Evolutionary conservation across 164 flowering plant species (phyloP), one percentile per base, ranked within the genome.

Genomic region (Malania oleifera): DNA sequence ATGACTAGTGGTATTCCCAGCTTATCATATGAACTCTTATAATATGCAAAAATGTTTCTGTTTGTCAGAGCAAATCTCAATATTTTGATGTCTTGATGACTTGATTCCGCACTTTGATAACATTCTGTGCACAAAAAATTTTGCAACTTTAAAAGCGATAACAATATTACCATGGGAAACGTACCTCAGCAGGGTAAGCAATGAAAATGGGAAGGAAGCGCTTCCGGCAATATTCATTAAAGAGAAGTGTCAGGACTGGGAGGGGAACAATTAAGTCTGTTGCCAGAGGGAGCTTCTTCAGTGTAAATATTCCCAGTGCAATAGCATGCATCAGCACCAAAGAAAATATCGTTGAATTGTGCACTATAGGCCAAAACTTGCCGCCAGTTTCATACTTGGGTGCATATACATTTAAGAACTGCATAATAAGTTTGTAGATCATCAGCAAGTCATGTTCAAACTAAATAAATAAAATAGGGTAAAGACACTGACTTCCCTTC

Each of bases 211-310:
- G 87, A 2, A 77, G 72, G 68, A 82, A 82, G 5, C 87, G 77
- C 57, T 82, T 75, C 35, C 84, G 73, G 67, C 87, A 82, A 66
- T 80, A 82, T 60, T 72, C 81, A 48, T 82, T 82, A 31, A 82
- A 82, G 27, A 82, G 79, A 60, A 82, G 82, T 0, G 87, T 82
- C 26, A 76, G 56, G 24, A 80, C 24, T 29, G 79, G 73, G 34
- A 82, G 84, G 56, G 87, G 87, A 57, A 77, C 26, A 10, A 73
- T 59, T 13, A 73, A 61, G 17, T 70, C 54, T 13, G 84, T 72
- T 17, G 87, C 84, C 9, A 59, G 2, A 26, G 73, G 56, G 53
- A 77, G 63, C 74, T 80, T 76, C 79, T 82, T 82, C 60, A 78
- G 9, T 14, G 77, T 56, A 55, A 82, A 82, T 23, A 80, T 70